These are phyloP conservation scores for Apiospora pterosperma DNA, from an alignment of 2,329 filamentous ascomycete species.

Conservation along the genomic window DNA sequence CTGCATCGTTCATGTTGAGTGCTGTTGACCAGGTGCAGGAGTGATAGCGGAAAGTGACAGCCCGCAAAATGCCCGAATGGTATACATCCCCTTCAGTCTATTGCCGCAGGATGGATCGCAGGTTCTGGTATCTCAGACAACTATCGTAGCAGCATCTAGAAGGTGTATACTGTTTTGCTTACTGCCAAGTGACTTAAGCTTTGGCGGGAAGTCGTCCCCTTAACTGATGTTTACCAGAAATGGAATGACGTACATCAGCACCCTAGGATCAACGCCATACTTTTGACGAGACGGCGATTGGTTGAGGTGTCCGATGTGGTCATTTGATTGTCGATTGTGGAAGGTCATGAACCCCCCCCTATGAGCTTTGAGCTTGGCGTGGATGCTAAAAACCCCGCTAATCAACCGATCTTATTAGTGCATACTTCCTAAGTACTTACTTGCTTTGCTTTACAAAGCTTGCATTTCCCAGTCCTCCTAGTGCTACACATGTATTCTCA, in stretches of 20 bases:
- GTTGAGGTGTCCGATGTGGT: background rate
- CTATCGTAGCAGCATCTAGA: background rate
- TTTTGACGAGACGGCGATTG: background rate
- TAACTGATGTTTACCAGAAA: background rate
- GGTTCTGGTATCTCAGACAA: background rate
- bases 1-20: conserved; percentile 37
- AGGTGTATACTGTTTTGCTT: background rate
- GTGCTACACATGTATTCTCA: background rate
- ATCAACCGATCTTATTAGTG: background rate
- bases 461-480: background rate
- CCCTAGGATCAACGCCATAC: background rate
- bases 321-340: background rate
- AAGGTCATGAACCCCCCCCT: background rate
- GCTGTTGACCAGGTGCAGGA: background rate
- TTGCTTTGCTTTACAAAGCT: background rate
- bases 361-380: background rate
- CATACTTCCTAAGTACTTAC: no score
- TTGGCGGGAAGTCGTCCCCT: background rate
- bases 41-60: background rate
- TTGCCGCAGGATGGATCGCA: background rate
- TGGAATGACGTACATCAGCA: background rate
- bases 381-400: background rate
- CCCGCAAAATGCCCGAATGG: background rate
- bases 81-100: background rate
- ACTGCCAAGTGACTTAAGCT: background rate